These are phyloP conservation scores for Puccinia novopanici DNA, from an alignment of 1,284 basidiomycete species.

Conservation along the genomic window DNA sequence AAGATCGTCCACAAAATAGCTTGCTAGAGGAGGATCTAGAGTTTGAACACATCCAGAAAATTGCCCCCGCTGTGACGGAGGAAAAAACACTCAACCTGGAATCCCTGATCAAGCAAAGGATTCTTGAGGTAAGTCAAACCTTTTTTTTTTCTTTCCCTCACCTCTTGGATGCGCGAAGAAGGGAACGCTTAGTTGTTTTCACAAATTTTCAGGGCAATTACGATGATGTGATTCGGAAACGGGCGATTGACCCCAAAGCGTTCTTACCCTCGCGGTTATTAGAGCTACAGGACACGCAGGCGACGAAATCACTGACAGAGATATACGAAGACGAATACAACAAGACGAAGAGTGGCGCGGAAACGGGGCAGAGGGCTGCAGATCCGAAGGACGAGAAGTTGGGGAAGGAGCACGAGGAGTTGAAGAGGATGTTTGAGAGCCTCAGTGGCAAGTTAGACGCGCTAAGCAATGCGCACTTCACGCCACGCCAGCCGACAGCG, in stretches of 20 bases:
- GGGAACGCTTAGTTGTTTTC: background rate
- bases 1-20: constrained; percentile 83
- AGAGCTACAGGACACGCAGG: constrained; percentile 85
- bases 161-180: background rate
- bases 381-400: constrained; percentile 88
- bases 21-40: constrained; percentile 92
- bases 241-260: constrained; percentile 75
- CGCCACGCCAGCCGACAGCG: constrained; percentile 92
- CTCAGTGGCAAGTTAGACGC: constrained; percentile 90
- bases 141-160: background rate
- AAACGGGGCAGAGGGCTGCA: constrained; percentile 60
- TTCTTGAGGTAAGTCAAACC: constrained; percentile 70
- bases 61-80: constrained; percentile 85
- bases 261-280: constrained; percentile 88
- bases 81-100: constrained; percentile 80
- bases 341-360: constrained; percentile 63
- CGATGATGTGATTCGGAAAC: constrained; percentile 84
- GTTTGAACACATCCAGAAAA: constrained; percentile 84
- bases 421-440: constrained; percentile 78
- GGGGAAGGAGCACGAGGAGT: constrained; percentile 81
- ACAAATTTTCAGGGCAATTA: constrained; percentile 67
- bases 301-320: constrained; percentile 84
- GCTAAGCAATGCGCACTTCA: constrained; percentile 89
- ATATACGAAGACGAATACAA: constrained; percentile 94
- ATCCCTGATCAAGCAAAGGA: constrained; percentile 85